Evolutionary conservation across 306 rosid species (phyloP).

Genomic region (Notholithocarpus densiflorus): DNA sequence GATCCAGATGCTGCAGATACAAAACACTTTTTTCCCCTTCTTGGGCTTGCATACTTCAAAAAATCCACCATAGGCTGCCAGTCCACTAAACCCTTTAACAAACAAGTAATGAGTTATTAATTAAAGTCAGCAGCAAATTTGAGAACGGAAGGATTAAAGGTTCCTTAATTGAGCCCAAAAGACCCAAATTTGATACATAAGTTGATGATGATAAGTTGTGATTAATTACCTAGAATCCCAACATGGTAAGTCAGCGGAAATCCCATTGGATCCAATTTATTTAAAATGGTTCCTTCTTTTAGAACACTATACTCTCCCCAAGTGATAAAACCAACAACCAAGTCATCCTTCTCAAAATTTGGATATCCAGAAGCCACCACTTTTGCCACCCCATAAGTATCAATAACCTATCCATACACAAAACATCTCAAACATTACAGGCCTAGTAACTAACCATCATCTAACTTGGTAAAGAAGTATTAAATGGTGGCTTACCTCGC

Average conservation of each 20-base stretch:
- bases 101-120: not conserved
- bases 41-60: slow-evolving; percentile 53
- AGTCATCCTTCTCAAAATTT: slow-evolving; percentile 59
- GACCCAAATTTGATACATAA: not conserved
- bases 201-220: not conserved
- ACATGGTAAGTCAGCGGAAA: slow-evolving; percentile 59
- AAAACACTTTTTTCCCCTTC: slow-evolving; percentile 68
- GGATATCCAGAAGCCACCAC: slow-evolving; percentile 57
- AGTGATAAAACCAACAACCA: slow-evolving; percentile 56
- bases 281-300: slow-evolving; percentile 40
- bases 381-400: slow-evolving; percentile 45
- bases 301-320: slow-evolving; percentile 73
- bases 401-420: slow-evolving; percentile 40
- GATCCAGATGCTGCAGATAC: slow-evolving; percentile 75
- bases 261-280: slow-evolving; percentile 52
- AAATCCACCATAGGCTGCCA: slow-evolving; percentile 71
- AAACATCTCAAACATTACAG: not conserved
- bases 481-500: slow-evolving; percentile 29
- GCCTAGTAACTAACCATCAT: not conserved
- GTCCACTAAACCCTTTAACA: slow-evolving; percentile 52
- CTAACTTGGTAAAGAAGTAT: too few relatives aligned
- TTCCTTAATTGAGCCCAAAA: not conserved
- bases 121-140: not conserved
- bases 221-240: slow-evolving; percentile 52
- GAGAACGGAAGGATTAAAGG: too few relatives aligned